These are phyloP conservation scores for Asterophora lycoperdoides DNA, from an alignment of 768 basidiomycete genomes.

Conservation along the genomic window DNA sequence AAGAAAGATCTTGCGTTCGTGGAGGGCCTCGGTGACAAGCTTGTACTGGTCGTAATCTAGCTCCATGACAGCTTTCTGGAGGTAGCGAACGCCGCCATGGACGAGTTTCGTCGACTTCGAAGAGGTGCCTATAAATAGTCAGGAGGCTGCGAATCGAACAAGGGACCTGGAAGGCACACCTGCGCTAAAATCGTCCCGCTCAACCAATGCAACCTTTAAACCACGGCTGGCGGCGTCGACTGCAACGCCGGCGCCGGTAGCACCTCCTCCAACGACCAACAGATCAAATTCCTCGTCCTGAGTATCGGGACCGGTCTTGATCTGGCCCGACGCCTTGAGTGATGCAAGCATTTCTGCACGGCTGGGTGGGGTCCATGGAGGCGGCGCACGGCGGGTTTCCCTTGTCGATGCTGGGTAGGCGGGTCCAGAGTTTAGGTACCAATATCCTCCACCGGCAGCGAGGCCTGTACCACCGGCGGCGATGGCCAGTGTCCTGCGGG, in stretches of 20 bases:
- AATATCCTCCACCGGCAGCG: constrained; percentile 57
- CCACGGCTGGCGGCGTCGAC: constrained; percentile 92
- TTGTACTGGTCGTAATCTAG: constrained; percentile 97
- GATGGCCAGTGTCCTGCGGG: constrained; percentile 50
- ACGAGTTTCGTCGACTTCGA: constrained; percentile 98
- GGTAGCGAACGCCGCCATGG: constrained; percentile 95
- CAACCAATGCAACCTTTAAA: constrained; percentile 88
- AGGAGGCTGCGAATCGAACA: not conserved
- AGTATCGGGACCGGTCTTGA: constrained; percentile 11
- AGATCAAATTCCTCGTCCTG: constrained; percentile 67
- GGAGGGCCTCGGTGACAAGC: constrained; percentile 91
- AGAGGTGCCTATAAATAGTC: constrained; percentile 66
- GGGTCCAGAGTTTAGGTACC: constrained; percentile 71
- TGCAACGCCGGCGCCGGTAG: constrained; percentile 95
- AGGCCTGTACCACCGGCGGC: constrained; percentile 50
- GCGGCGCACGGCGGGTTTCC: constrained; percentile 66
- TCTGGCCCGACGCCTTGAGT: constrained; percentile 44
- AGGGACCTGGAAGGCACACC: constrained; percentile 43
- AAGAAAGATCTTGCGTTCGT: constrained; percentile 89
- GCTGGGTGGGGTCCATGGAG: constrained; percentile 74
- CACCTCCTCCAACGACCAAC: constrained; percentile 88
- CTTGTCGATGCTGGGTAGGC: constrained; percentile 60
- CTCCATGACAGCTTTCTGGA: constrained; percentile 94
- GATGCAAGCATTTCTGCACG: constrained; percentile 60
- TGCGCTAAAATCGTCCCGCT: constrained; percentile 86